These are phyloP conservation scores for Haplographium delicatum DNA, from an alignment of 495 filamentous ascomycete species.

Conservation along the genomic window DNA sequence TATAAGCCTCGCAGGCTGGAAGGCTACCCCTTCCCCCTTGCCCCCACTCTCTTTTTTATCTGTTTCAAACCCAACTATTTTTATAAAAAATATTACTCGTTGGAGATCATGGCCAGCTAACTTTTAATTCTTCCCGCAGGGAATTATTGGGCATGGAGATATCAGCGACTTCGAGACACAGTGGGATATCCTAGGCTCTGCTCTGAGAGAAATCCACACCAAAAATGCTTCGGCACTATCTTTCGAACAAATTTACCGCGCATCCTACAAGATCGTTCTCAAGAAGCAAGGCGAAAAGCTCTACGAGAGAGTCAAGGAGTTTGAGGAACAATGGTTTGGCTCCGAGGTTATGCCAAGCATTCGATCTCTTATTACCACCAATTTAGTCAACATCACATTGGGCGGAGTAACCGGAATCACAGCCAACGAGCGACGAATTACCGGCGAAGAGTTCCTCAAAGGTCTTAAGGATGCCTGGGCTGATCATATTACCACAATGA, in stretches of 20 bases:
- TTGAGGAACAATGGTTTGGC: conserved; percentile 76
- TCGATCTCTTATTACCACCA: conserved; percentile 53
- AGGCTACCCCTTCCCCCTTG: background rate
- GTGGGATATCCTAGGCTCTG: conserved; percentile 69
- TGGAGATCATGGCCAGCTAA: background rate
- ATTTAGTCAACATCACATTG: conserved; percentile 44
- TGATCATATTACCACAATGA: conserved; percentile 87
- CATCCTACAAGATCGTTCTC: conserved; percentile 92
- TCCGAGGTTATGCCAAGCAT: conserved; percentile 61
- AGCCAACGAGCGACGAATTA: conserved; percentile 66
- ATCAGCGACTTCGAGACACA: conserved; percentile 37
- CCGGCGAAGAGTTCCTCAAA: conserved; percentile 78
- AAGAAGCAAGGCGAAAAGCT: conserved; percentile 81
- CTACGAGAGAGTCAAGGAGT: conserved; percentile 69
- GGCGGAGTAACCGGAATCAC: conserved; percentile 49
- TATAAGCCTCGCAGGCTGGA: no score
- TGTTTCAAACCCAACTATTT: no score
- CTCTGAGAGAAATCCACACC: conserved; percentile 80
- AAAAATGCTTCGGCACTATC: conserved; percentile 87
- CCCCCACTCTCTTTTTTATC: background rate
- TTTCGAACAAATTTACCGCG: conserved; percentile 93
- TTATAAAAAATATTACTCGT: no score
- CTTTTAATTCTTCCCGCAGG: conserved; percentile 4
- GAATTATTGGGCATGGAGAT: conserved; percentile 14
- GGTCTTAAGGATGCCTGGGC: conserved; percentile 75